Conservation (phyloP, 768 basidiomycete species). For the Leucocoprinus birnbaumii region DNA sequence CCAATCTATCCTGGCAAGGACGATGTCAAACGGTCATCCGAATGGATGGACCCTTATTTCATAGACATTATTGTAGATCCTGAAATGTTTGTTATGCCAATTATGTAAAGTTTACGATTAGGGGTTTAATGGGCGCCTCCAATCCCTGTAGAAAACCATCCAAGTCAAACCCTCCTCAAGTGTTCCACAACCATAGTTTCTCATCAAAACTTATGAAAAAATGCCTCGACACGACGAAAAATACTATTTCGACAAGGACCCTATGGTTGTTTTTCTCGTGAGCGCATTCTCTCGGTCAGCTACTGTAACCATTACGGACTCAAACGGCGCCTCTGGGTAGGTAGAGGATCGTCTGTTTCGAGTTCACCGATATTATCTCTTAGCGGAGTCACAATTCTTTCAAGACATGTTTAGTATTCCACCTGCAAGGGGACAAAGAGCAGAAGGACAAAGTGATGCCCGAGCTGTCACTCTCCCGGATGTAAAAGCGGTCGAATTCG, state of each 20-base stretch:
- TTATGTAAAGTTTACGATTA: no score
- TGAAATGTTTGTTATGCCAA: no score
- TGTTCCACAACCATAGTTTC: no score
- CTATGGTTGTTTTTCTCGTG: slow-evolving; percentile 19
- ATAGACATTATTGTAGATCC: no score
- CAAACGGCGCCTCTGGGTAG: slow-evolving; percentile 17
- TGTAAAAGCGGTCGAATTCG: slow-evolving; percentile 31
- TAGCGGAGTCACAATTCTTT: slow-evolving; percentile 35
- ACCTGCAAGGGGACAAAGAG: slow-evolving; percentile 14
- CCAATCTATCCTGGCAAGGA: no score
- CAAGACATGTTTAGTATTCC: slow-evolving; percentile 30
- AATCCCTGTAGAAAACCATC: no score
- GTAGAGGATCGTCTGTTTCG: slow-evolving; percentile 25
- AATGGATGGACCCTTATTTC: no score
- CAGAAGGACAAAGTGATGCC: slow-evolving; percentile 30
- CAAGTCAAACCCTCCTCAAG: no score
- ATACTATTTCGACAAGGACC: slow-evolving; percentile 20
- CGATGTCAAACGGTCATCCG: no score
- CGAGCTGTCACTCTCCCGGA: slow-evolving; percentile 29
- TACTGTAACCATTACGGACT: neutral
- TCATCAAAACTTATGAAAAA: no score
- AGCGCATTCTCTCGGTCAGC: neutral
- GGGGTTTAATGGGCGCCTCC: no score
- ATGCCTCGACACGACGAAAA: slow-evolving; percentile 1
- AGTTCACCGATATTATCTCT: slow-evolving; percentile 37